A percentile compares a stretch with the other conserved stretches of the same genome.
phyloP scores from a whole-genome alignment of 164 flowering plant species.

The Magnolia sinica region DNA sequence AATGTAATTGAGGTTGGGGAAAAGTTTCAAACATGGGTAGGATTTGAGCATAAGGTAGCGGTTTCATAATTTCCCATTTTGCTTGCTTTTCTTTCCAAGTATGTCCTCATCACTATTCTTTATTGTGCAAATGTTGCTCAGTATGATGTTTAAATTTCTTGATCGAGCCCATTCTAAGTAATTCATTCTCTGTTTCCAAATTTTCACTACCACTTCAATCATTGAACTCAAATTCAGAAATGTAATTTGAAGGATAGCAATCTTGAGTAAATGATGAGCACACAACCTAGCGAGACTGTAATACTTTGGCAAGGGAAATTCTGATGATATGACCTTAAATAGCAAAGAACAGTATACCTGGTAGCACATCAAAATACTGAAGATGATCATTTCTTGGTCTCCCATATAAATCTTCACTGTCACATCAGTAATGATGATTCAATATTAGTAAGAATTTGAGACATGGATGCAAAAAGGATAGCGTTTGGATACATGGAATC shows the following conservation, averaged over 20 bases:
- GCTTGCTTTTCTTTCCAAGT: not conserved
- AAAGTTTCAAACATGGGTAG: not conserved
- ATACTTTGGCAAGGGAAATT: not conserved
- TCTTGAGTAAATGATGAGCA: not conserved
- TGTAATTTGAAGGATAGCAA: not conserved
- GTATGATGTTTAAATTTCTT: too few species aligned
- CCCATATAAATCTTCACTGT: conserved; percentile 34
- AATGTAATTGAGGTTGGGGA: not conserved
- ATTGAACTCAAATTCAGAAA: not conserved
- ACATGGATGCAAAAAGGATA: not conserved
- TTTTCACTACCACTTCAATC: not conserved
- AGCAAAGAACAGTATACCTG: conserved; percentile 43
- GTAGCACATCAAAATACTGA: conserved; percentile 55
- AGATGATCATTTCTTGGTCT: conserved; percentile 41
- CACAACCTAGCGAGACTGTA: not conserved
- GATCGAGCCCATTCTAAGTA: too few species aligned
- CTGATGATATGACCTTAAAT: not conserved
- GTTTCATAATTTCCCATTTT: not conserved
- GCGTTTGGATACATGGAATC: not conserved
- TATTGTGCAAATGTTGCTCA: too few species aligned
- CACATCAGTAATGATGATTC: conserved; percentile 11
- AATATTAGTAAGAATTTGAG: not conserved
- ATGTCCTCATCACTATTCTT: too few species aligned
- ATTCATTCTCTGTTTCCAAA: too few species aligned
- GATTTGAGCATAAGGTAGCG: not conserved